Evolutionary conservation across 495 filamentous ascomycete species (phyloP), one percentile per base, ranked within the genome.

Genomic region (Parathielavia appendiculata): DNA sequence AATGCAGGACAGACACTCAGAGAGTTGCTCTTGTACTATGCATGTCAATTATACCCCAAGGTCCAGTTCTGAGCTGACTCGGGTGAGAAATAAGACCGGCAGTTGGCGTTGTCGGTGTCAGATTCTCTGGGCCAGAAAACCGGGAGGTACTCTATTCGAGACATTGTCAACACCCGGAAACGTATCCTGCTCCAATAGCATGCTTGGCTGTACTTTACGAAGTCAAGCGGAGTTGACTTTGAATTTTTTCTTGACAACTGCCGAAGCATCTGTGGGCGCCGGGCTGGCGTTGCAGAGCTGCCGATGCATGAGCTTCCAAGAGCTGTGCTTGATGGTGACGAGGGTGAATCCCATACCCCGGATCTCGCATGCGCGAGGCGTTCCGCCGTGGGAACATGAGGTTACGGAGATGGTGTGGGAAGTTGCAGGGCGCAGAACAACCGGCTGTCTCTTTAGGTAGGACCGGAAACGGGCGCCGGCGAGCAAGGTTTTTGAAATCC

Each of bases 401-500:
- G n/a, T n/a, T n/a, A n/a, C n/a, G n/a, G n/a, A n/a, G n/a, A n/a
- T n/a, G n/a, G n/a, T n/a, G n/a, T n/a, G n/a, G 51, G 38, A 19
- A 39, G 41, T 52, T 20, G 20, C 51, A 54, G 39, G 51, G 51
- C 51, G 43, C 22, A n/a, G n/a, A n/a, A n/a, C n/a, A n/a, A n/a
- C n/a, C n/a, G n/a, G n/a, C n/a, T n/a, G n/a, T n/a, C n/a, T n/a
- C n/a, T n/a, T n/a, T n/a, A n/a, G n/a, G n/a, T n/a, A n/a, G n/a
- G n/a, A n/a, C n/a, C n/a, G n/a, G n/a, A n/a, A n/a, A n/a, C n/a
- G n/a, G n/a, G n/a, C n/a, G n/a, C n/a, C n/a, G n/a, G n/a, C n/a
- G n/a, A n/a, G n/a, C n/a, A n/a, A n/a, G n/a, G n/a, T n/a, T n/a
- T n/a, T n/a, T n/a, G n/a, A n/a, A n/a, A n/a, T n/a, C n/a, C n/a